Base-by-base conservation (phyloP, 257 asterid species). In the Lithospermum erythrorhizon region DNA sequence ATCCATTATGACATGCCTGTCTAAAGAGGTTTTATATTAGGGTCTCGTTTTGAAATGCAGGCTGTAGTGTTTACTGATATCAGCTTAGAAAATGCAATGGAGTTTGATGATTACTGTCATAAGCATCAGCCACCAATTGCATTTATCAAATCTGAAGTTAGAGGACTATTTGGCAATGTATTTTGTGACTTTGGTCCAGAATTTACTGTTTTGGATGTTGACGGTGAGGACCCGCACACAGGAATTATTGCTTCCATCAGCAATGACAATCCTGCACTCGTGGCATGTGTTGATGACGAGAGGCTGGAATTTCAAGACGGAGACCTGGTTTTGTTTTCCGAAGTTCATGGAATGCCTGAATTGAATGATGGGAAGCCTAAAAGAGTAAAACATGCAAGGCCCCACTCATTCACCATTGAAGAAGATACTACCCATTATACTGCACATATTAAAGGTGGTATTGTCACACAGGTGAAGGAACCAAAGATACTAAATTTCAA, bases 241-340 rank as follows among this genome's bases (percentile, higher is more conserved):
- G 82, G 85, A 53, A 79, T 79, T 47, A 68, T 79, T 68, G 82
- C 85, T 19, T 76, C 82, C 25, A 70, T 79, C 17, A 73, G 73
- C 68, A 79, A 76, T 54, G 85, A 76, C 67, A 76, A 70, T 29
- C 82, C 82, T 64, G 85, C 82, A 25, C 73, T 73, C 47, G 82
- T 79, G 62, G 48, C 71, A 24, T 79, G 85, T 59, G 82, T 79
- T 25, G 85, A 79, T 55, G 82, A 76, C 30, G 85, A 79, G 68
- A 70, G 85, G 63, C 72, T 79, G 51, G 82, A 79, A 70, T 79
- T 79, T 65, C 82, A 79, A 63, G 85, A 79, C 58, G 85, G 85
- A 18, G 85, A 79, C 58, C 71, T 79, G 32, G 85, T 79, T 61
- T 69, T 79, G 67, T 79, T 79, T 58, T 79, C 85, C 35, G 85